A percentile compares a stretch with the other conserved stretches of the same genome.
Evolutionary conservation across 345 rosid species (phyloP).

Genomic region (Ailanthus altissimus): DNA sequence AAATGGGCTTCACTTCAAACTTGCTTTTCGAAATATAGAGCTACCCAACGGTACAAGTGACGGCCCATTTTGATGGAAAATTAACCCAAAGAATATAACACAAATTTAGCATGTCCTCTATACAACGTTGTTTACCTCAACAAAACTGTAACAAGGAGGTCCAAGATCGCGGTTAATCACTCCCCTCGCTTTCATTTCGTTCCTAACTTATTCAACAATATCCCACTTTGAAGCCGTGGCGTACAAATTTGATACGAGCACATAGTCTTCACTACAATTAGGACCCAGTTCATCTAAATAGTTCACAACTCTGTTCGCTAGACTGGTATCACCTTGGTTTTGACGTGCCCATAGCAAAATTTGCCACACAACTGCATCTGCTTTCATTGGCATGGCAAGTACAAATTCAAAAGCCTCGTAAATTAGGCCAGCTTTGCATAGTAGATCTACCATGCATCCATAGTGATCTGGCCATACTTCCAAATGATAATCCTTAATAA

Average conservation of each 20-base stretch:
- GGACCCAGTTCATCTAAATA: slow-evolving; percentile 27
- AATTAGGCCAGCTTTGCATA: slow-evolving; percentile 45
- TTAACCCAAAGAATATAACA: background rate
- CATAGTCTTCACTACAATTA: slow-evolving; percentile 40
- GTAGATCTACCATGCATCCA: slow-evolving; percentile 55
- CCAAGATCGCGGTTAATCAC: slow-evolving; percentile 39
- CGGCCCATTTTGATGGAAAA: no score
- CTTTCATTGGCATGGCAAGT: slow-evolving; percentile 39
- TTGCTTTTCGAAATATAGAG: no score
- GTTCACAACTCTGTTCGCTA: slow-evolving; percentile 32
- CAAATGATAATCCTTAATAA: slow-evolving; percentile 33
- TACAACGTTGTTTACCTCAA: slow-evolving; percentile 19
- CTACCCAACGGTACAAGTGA: no score
- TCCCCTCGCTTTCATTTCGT: slow-evolving; percentile 31
- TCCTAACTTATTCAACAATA: slow-evolving; percentile 23
- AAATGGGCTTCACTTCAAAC: no score
- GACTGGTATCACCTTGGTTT: slow-evolving; percentile 25
- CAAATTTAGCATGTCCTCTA: background rate
- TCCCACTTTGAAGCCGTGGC: slow-evolving; percentile 32
- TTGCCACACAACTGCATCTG: slow-evolving; percentile 40
- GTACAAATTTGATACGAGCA: slow-evolving; percentile 30
- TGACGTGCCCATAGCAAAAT: slow-evolving; percentile 39
- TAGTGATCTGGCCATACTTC: slow-evolving; percentile 47
- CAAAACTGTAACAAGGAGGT: slow-evolving; percentile 38
- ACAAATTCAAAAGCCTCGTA: slow-evolving; percentile 39